Base-by-base conservation (phyloP, 495 filamentous ascomycete genomes). In the Trichocladium antarcticum region DNA sequence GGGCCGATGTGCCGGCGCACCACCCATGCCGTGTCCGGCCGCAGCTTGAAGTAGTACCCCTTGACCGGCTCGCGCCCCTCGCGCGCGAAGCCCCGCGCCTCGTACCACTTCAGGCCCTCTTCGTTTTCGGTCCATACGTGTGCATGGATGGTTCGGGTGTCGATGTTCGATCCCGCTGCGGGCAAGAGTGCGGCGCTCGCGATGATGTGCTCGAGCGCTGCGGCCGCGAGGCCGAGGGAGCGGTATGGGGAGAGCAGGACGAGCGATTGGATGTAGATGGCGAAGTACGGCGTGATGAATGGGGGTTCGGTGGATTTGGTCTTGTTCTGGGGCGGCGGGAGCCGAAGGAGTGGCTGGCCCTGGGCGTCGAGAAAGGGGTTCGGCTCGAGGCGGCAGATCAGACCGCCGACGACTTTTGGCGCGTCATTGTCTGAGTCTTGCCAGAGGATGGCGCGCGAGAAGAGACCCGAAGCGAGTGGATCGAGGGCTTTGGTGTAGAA, bases 101-200 rank as follows among this genome's bases (percentile, higher is more conserved):
- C 54, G 72, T 98, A 98, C 92, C 92, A 98, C 49, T 77, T 75
- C 60, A 93, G 63, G 0, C 78, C 92, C 36, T 95, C 92, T 10
- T 78, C 75, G 60, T 98, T 97, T 49, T 82, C 80, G 51, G 92
- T 87, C 82, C 94, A 96, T 2, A 97, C 92, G 68, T 98, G 92
- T 12, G 92, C 92, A 45, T 85, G 89, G 10, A 71, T 75, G 12
- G 68, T 71, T 17, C 67, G 68, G 10, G 83, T 66, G 17, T 74
- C 67, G 36, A 79, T 74, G 16, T 67, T 67, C 3, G 54, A 64
- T 36, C 60, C 54, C 32, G 63, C 45, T 21, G 58, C 57, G 7
- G 55, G 46, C 50, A 72, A 57, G 47, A 65, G 20, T 43, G 57
- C 45, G 16, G 67, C 69, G 49, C 64, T 61, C 4, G 62, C 62